These are phyloP conservation scores for Anastatica hierochuntica DNA, from an alignment of 345 rosid species.

Conservation along the genomic window DNA sequence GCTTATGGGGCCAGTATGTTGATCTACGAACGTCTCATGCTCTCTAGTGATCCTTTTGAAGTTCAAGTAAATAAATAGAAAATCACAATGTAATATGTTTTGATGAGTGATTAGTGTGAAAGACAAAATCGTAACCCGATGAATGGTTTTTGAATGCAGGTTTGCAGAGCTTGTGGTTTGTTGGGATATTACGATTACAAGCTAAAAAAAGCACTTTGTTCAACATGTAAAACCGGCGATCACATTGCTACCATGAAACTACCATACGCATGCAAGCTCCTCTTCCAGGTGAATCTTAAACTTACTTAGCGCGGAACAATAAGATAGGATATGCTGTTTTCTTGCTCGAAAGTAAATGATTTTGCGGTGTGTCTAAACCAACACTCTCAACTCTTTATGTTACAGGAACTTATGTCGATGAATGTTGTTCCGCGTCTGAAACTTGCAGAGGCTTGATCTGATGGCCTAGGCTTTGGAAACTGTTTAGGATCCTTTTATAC, in stretches of 20 bases:
- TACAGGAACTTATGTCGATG: constrained; percentile 83
- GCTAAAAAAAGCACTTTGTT: constrained; percentile 62
- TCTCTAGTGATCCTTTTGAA: constrained; percentile 94
- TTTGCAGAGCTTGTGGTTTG: constrained; percentile 78
- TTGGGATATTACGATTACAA: constrained; percentile 81
- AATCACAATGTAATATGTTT: not conserved
- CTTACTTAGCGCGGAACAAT: no score
- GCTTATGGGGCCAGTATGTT: constrained; percentile 97
- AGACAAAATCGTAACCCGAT: no score
- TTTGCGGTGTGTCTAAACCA: not conserved
- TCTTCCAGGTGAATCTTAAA: constrained; percentile 77
- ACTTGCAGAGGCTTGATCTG: constrained; percentile 44
- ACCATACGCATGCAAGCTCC: constrained; percentile 94
- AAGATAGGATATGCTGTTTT: not conserved
- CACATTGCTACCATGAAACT: constrained; percentile 72
- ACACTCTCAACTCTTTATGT: not conserved
- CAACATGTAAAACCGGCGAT: constrained; percentile 73
- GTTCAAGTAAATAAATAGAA: constrained; percentile 55
- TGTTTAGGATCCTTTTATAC: no score
- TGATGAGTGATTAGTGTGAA: no score
- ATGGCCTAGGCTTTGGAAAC: no score
- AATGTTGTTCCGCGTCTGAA: constrained; percentile 61
- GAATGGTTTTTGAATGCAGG: constrained; percentile 45
- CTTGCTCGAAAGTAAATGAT: no score
- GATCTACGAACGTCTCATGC: constrained; percentile 77